Conservation (phyloP, 2,329 filamentous ascomycete genomes). For the Fusarium anthophilum region DNA sequence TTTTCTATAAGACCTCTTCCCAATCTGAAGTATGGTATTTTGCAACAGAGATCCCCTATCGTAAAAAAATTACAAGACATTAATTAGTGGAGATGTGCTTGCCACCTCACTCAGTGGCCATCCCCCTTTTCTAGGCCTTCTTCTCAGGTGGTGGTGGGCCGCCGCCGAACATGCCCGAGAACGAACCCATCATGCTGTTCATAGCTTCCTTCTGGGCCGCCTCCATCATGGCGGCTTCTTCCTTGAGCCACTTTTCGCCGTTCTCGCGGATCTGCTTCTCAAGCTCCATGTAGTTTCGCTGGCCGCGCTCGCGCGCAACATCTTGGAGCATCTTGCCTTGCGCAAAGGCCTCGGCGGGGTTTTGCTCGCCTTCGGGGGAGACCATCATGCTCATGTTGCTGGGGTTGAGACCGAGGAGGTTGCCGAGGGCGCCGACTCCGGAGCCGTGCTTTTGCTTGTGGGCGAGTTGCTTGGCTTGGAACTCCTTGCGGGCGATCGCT, state of each 20-base stretch:
- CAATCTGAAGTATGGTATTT: constrained; percentile 24
- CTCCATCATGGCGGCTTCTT: constrained; percentile 89
- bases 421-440: constrained; percentile 74
- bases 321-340: constrained; percentile 98
- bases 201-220: constrained; percentile 90
- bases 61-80: constrained; percentile 43
- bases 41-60: constrained; percentile 5
- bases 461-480: constrained; percentile 78
- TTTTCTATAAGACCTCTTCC: constrained; percentile 32
- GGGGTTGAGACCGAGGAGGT: constrained; percentile 80
- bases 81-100: constrained; percentile 45
- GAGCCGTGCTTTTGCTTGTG: constrained; percentile 67
- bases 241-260: constrained; percentile 94
- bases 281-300: constrained; percentile 87
- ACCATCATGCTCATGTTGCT: constrained; percentile 70
- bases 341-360: constrained; percentile 78
- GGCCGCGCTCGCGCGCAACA: constrained; percentile 89
- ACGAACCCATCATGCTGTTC: constrained; percentile 87
- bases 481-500: constrained; percentile 83
- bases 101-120: constrained; percentile 9
- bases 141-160: constrained; percentile 32
- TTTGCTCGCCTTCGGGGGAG: constrained; percentile 71
- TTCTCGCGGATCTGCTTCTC: constrained; percentile 94
- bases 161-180: constrained; percentile 52
- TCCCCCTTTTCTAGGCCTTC: constrained; percentile 29